These are phyloP conservation scores for Lineolata rhizophorae DNA, from an alignment of 495 filamentous ascomycete genomes.

Conservation along the genomic window DNA sequence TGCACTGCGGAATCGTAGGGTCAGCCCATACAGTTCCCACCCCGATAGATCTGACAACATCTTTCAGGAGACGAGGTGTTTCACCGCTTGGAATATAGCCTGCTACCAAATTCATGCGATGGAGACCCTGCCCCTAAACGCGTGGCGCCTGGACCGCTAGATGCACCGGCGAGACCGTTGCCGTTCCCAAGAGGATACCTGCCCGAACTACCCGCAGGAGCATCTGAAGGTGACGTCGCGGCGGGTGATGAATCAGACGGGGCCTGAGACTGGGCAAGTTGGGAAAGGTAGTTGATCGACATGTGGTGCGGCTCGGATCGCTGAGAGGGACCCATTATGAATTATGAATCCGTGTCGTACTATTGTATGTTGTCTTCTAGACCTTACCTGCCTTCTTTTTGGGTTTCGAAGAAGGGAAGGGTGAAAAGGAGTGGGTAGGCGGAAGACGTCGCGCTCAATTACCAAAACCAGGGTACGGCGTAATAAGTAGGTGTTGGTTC, in stretches of 20 bases:
- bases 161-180: slow-evolving; percentile 36
- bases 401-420: no score
- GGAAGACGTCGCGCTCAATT: no score
- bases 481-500: no score
- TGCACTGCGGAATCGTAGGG: slow-evolving; percentile 33
- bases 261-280: slow-evolving; percentile 31
- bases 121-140: slow-evolving; percentile 90
- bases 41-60: neutral
- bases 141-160: slow-evolving; percentile 47
- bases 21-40: slow-evolving; percentile 3
- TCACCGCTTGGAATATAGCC: slow-evolving; percentile 85
- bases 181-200: slow-evolving; percentile 58
- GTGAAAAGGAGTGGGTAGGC: no score
- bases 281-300: slow-evolving; percentile 52
- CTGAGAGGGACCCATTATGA: slow-evolving; percentile 74
- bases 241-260: slow-evolving; percentile 73
- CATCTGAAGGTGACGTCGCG: slow-evolving; percentile 70
- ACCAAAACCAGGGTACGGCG: no score
- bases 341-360: slow-evolving; percentile 29
- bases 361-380: no score
- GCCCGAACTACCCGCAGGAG: slow-evolving; percentile 39
- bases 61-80: slow-evolving; percentile 12
- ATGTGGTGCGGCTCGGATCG: slow-evolving; percentile 39
- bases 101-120: slow-evolving; percentile 66
- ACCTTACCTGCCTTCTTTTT: no score